Percentiles rank a stretch among this genome's conserved stretches.
phyloP scores from a whole-genome alignment of 371 early-diverging fungal species.

The Syncephalastrum racemosum region DNA sequence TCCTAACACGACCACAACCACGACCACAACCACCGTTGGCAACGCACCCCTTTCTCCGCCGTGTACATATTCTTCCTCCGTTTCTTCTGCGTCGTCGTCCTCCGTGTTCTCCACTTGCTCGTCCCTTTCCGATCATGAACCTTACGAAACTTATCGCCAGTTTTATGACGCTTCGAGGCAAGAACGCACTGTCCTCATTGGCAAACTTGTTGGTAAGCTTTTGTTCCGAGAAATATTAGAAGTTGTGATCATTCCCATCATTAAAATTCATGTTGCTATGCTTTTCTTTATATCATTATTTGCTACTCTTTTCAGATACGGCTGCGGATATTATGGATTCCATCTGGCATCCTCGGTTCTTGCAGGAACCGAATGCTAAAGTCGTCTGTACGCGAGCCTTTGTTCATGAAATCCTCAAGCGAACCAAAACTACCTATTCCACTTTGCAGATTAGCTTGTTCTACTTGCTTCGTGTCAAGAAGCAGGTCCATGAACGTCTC shows the following conservation, averaged over 20 bases:
- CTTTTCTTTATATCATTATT: neutral
- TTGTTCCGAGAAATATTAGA: no score
- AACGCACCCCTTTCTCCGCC: neutral
- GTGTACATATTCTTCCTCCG: no score
- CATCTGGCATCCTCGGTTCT: slow-evolving; percentile 34
- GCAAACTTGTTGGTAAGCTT: slow-evolving; percentile 25
- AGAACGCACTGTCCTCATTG: slow-evolving; percentile 30
- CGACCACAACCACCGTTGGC: slow-evolving; percentile 2
- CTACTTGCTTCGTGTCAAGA: slow-evolving; percentile 56
- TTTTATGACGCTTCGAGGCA: slow-evolving; percentile 23
- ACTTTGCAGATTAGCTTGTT: slow-evolving; percentile 72
- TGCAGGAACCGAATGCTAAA: slow-evolving; percentile 38
- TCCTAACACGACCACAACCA: slow-evolving; percentile 5
- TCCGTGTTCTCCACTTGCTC: slow-evolving; percentile 1
- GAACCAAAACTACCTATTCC: slow-evolving; percentile 73
- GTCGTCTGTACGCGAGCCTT: slow-evolving; percentile 46
- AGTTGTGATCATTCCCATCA: no score
- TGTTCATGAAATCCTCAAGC: slow-evolving; percentile 71
- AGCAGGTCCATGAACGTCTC: slow-evolving; percentile 32
- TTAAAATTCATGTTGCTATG: no score
- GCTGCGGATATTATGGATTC: slow-evolving; percentile 40
- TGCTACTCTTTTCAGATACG: slow-evolving; percentile 15
- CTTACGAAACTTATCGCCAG: slow-evolving; percentile 21
- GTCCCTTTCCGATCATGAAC: slow-evolving; percentile 14
- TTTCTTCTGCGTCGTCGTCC: slow-evolving; percentile 1